Evolutionary conservation across 2,329 filamentous ascomycete genomes (phyloP), one percentile per base, ranked within the genome.

Genomic region (Aureobasidium sp.): DNA sequence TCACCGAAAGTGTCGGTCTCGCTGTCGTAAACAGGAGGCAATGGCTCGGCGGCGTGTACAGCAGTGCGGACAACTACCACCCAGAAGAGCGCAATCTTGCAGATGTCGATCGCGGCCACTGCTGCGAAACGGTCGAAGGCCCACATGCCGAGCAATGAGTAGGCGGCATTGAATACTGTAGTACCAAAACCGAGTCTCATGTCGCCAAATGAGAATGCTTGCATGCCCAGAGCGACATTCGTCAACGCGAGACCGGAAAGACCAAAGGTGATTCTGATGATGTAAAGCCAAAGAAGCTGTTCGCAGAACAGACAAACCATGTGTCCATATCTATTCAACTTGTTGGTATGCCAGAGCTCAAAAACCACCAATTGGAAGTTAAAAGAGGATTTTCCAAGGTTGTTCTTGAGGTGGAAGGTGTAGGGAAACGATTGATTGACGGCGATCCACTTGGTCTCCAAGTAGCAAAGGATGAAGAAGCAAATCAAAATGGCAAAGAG

Each of bases 401-500:
- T 62, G 34, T 53, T 55, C 60, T 62, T 62, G 21, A 62, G 42
- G 29, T 62, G 60, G 29, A 62, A 62, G 16, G 60, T 62, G 51
- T 62, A 62, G 9, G 60, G 60, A 5, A 62, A 62, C 11, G 60
- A 62, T 62, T 62, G 60, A 14, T 62, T 62, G 60, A 62, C 50
- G 5, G 60, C 60, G 16, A 62, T 57, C 60, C 60, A 62, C 27
- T 58, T 62, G 2, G 50, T 55, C 44, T 62, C 60, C 39, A 62
- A n/a, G 11, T 62, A 62, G 44, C 60, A 62, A 3, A 62, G 51
- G 32, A 62, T 62, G 34, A 62, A 58, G 32, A 62, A 62, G 42
- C 60, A 53, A 45, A 62, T 50, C 25, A 62, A 5, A 10, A 62
- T 49, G 13, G 60, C 60, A 10, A 62, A 62, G 44, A 62, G 51